These are phyloP conservation scores for Fusarium sp. DNA, from an alignment of 2,329 filamentous ascomycete species.

Conservation along the genomic window DNA sequence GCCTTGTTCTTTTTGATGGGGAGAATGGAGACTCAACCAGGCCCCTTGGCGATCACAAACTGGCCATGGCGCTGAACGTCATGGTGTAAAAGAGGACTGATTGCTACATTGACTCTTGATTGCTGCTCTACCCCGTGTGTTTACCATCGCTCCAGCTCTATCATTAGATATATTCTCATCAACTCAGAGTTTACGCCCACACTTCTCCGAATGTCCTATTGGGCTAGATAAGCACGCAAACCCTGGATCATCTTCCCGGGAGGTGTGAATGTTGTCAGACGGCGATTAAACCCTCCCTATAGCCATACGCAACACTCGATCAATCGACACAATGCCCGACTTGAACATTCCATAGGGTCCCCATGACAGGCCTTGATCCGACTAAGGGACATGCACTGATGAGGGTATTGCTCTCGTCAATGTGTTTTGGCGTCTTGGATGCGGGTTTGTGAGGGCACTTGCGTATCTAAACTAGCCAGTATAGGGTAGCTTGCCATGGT, in stretches of 20 bases:
- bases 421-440: no score
- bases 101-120: constrained; percentile 29
- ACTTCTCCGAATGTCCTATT: neutral
- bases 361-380: no score
- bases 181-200: neutral
- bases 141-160: neutral
- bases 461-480: no score
- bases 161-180: neutral
- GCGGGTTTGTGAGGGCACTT: no score
- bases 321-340: no score
- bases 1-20: constrained; percentile 10
- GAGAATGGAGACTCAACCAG: neutral
- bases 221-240: no score
- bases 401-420: no score
- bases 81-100: constrained; percentile 16
- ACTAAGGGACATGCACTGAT: no score
- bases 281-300: no score
- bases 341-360: no score
- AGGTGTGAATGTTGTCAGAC: constrained; percentile 3
- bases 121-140: constrained; percentile 33
- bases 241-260: neutral
- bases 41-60: neutral
- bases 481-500: no score
- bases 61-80: neutral
- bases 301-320: no score